Evolutionary conservation across 768 basidiomycete genomes (phyloP), one percentile per base, ranked within the genome.

Genomic region (Naganishia kalamii): DNA sequence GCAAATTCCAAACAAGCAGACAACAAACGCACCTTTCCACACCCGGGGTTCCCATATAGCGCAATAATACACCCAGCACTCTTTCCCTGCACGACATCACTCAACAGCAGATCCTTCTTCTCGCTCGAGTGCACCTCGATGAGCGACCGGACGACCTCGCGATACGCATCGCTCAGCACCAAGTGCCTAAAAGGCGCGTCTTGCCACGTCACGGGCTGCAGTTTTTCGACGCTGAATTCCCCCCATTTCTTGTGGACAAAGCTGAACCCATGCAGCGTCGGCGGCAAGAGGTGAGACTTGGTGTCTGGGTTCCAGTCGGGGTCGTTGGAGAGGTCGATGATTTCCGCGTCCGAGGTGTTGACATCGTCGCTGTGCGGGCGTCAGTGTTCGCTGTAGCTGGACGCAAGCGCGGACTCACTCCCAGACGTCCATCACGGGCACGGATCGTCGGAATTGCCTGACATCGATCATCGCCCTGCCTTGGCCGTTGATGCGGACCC

Each of bases 121-220:
- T 49, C 48, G 48, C 48, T 49, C 27, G 48, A 49, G 48, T 49
- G 48, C 19, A 49, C 48, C 32, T 49, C 48, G 48, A 49, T 30
- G 48, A 49, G 48, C 19, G 48, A 49, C 13, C 48, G 48, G 15
- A 49, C 48, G 7, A 49, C 48, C 48, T 49, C 48, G 4, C 48
- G 48, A 17, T 49, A 49, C 4, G 48, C 3, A 30, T 25, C 48
- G 25, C 27, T 29, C 3, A 49, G 48, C 13, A 49, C 48, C 12
- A 49, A 17, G 32, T 49, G 48, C 13, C 48, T 25, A 30, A 49
- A 49, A 1, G 48, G 48, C 27, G 48, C 48, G 32, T 49, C 48
- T 4, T 6, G 12, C 48, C 48, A 49, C 12, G 23, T 23, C 13
- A 49, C 27, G 3, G 48, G 27, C 32, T 15, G 48, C 6, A 49